A percentile compares a stretch with the other conserved stretches of the same genome.
phyloP scores from a whole-genome alignment of 2,329 filamentous ascomycete species.

The Alternaria novae-zelandiae region DNA sequence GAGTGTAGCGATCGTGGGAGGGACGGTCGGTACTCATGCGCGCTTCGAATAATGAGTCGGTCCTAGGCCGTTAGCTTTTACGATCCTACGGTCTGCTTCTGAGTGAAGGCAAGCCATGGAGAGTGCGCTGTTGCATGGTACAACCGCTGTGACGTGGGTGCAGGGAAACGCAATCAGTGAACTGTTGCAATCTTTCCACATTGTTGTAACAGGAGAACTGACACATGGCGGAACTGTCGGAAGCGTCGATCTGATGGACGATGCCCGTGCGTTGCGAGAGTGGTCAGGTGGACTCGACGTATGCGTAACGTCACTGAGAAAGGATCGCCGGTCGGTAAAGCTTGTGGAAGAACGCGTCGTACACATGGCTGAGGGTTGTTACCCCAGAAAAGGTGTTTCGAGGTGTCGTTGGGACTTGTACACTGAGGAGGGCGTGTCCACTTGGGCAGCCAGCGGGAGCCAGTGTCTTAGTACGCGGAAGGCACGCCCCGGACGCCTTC shows the following conservation, averaged over 20 bases:
- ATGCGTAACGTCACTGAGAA: background rate
- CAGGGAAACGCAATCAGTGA: background rate
- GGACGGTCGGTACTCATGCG: background rate
- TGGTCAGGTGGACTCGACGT: background rate
- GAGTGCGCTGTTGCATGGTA: background rate
- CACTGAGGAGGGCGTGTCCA: background rate
- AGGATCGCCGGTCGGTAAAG: background rate
- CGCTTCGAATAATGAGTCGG: background rate
- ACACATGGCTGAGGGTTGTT: background rate
- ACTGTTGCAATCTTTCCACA: background rate
- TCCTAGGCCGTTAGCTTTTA: background rate
- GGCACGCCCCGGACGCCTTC: conserved; percentile 8
- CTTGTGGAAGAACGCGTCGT: background rate
- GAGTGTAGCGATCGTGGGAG: background rate
- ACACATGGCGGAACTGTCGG: background rate
- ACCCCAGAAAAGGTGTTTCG: background rate
- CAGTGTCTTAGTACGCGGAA: conserved; percentile 8
- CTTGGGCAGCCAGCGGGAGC: background rate
- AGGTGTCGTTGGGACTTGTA: background rate
- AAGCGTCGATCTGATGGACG: background rate
- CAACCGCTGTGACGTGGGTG: background rate
- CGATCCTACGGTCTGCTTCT: no score
- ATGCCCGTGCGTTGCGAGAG: background rate
- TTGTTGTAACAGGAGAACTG: background rate
- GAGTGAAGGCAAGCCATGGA: no score